Evolutionary conservation across 768 basidiomycete species (phyloP).

Genomic region (Suillus bovinus): DNA sequence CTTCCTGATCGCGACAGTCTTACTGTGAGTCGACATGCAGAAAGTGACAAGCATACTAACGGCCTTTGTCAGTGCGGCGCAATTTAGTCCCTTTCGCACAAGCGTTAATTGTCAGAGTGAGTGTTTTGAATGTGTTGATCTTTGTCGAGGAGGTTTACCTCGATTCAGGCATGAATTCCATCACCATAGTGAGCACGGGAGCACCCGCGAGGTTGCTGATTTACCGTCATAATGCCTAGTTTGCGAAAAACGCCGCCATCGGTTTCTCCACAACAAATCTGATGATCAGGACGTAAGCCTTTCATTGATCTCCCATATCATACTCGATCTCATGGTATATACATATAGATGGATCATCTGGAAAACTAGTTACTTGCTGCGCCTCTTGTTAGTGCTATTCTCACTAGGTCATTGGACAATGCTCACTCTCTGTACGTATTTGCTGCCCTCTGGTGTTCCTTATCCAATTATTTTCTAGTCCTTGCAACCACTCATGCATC

Average conservation of each 20-base stretch:
- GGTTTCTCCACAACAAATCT: slow-evolving; percentile 2
- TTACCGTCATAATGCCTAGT: not conserved
- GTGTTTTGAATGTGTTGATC: not conserved
- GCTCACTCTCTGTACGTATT: not conserved
- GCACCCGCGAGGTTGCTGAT: not conserved
- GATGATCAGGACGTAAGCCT: not conserved
- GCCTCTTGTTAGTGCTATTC: not conserved
- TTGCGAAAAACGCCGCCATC: not conserved
- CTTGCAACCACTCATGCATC: too few species aligned
- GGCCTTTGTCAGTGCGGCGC: not conserved
- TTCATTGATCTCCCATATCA: not conserved
- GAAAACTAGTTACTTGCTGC: not conserved
- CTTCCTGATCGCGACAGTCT: not conserved
- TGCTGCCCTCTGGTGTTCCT: not conserved
- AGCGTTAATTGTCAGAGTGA: not conserved
- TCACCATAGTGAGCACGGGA: not conserved
- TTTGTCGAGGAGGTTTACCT: not conserved
- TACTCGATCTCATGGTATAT: not conserved
- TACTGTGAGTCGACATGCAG: not conserved
- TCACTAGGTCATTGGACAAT: not conserved
- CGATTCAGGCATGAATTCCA: not conserved
- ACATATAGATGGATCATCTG: not conserved
- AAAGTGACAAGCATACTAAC: not conserved
- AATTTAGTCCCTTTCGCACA: not conserved
- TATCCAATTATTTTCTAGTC: not conserved